Evolutionary conservation across 345 rosid species (phyloP), one percentile per base, ranked within the genome.

Genomic region (Eucalyptus curtisii): DNA sequence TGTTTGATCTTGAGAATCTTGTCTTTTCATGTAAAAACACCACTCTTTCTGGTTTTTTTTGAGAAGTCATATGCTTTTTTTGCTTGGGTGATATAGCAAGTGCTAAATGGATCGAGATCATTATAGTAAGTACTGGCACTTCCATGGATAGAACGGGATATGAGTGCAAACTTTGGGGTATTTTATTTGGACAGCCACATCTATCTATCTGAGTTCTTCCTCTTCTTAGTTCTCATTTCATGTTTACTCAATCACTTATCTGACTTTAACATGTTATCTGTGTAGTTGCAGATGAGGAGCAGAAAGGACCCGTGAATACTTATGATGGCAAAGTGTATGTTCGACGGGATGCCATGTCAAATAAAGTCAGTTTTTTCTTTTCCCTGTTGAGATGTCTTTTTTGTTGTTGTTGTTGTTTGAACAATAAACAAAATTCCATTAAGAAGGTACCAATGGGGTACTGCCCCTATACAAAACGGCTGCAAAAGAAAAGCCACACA

Each of bases 311-410:
- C 20, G 91, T 71, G 68, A 94, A 92, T 91, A 86, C 94, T 86
- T 97, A 94, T 87, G 98, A 95, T 85, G 92, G 92, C 91, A 95
- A 96, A 91, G 87, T 91, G 87, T 95, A 92, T 66, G 96, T 94
- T 71, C 71, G 89, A 87, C 88, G 88, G 81, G 89, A 87, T 87
- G 61, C 85, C 33, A 87, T 90, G 42, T 48, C 89, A 50, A 94
- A 89, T 93, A 96, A 96, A 90, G 99, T 97, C 92, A 88, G 97
- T 93, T 92, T 91, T 89, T 89, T 49, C 44, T 89, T 85, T 84
- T 85, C 89, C 91, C 87, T 89, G n/a, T 59, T 16, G 47, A 19
- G 55, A 31, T 85, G 48, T 52, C 57, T 52, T 20, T 52, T 25
- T 88, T 44, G 47, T 76, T 76, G 81, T 68, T 25, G 31, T 64